Conservation (phyloP, 164 flowering plant species). For the Nymphaea colorata region DNA sequence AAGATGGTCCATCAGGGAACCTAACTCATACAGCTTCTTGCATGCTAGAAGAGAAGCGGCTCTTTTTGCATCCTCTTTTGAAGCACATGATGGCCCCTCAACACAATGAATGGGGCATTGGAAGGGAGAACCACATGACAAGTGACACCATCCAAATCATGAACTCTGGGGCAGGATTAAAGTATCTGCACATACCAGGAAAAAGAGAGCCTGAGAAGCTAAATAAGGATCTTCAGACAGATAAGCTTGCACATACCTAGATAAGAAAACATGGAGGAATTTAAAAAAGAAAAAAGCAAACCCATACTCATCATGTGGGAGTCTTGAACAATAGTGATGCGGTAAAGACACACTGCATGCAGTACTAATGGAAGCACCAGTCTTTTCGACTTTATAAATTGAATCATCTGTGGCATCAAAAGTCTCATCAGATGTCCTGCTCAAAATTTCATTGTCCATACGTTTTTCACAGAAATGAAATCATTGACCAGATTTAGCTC, state of each 20-base stretch:
- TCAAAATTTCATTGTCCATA: conserved; percentile 62
- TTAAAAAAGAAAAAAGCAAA: background rate
- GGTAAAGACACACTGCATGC: conserved; percentile 60
- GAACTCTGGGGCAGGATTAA: conserved; percentile 60
- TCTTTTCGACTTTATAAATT: conserved; percentile 45
- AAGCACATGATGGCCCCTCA: conserved; percentile 45
- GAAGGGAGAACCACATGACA: conserved; percentile 67
- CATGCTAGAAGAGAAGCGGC: conserved; percentile 45
- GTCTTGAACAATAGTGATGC: conserved; percentile 77
- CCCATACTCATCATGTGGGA: conserved; percentile 85
- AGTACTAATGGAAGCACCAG: conserved; percentile 76
- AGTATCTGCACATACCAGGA: conserved; percentile 34
- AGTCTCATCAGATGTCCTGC: conserved; percentile 40
- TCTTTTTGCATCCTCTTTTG: too few relatives aligned
- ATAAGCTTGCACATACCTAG: background rate
- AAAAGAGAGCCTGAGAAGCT: too few relatives aligned
- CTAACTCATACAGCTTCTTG: conserved; percentile 73
- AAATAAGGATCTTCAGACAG: background rate
- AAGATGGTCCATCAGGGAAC: conserved; percentile 64
- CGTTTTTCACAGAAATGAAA: conserved; percentile 43
- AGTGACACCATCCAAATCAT: conserved; percentile 51
- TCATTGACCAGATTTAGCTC: conserved; percentile 44
- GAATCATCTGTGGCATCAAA: conserved; percentile 29
- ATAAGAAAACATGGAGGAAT: background rate
- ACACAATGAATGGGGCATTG: conserved; percentile 67